These are phyloP conservation scores for Zymoseptoria pseudotritici DNA, from an alignment of 2,329 filamentous ascomycete species.

Conservation along the genomic window DNA sequence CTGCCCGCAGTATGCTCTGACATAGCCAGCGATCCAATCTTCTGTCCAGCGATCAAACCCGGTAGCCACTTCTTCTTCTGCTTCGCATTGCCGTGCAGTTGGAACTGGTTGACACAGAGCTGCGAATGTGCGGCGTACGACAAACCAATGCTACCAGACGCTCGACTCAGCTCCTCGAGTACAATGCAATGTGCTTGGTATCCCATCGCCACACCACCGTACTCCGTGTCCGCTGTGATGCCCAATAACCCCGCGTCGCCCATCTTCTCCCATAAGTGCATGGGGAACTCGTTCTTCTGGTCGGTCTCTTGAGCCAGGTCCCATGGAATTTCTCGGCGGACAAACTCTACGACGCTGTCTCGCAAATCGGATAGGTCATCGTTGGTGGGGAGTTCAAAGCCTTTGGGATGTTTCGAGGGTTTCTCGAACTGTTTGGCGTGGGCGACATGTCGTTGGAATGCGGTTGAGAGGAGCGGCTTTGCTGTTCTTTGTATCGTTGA, in stretches of 20 bases:
- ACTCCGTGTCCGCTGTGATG: slow-evolving; percentile 86
- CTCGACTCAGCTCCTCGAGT: slow-evolving; percentile 88
- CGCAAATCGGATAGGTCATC: slow-evolving; percentile 73
- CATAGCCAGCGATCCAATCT: slow-evolving; percentile 88
- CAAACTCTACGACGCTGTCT: slow-evolving; percentile 81
- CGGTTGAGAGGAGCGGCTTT: slow-evolving; percentile 9
- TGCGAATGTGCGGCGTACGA: slow-evolving; percentile 96
- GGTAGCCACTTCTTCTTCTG: slow-evolving; percentile 81
- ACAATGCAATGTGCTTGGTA: slow-evolving; percentile 96
- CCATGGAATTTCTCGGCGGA: slow-evolving; percentile 75
- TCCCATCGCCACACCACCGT: slow-evolving; percentile 82
- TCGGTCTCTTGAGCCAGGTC: slow-evolving; percentile 79
- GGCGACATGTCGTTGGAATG: slow-evolving; percentile 45
- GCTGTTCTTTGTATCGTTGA: slow-evolving; percentile 1
- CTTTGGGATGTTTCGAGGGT: slow-evolving; percentile 53
- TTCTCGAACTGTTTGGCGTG: not conserved
- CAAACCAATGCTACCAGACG: slow-evolving; percentile 70
- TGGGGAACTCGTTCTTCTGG: slow-evolving; percentile 77
- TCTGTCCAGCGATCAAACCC: slow-evolving; percentile 69
- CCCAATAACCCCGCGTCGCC: slow-evolving; percentile 86
- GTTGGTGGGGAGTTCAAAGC: slow-evolving; percentile 60
- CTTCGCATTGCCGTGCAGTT: slow-evolving; percentile 71
- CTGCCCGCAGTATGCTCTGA: slow-evolving; percentile 83
- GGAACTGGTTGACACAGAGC: slow-evolving; percentile 91
- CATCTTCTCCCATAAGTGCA: slow-evolving; percentile 87